These are phyloP conservation scores for Mucor irregularis DNA, from an alignment of 371 early-diverging fungal genomes.

Conservation along the genomic window DNA sequence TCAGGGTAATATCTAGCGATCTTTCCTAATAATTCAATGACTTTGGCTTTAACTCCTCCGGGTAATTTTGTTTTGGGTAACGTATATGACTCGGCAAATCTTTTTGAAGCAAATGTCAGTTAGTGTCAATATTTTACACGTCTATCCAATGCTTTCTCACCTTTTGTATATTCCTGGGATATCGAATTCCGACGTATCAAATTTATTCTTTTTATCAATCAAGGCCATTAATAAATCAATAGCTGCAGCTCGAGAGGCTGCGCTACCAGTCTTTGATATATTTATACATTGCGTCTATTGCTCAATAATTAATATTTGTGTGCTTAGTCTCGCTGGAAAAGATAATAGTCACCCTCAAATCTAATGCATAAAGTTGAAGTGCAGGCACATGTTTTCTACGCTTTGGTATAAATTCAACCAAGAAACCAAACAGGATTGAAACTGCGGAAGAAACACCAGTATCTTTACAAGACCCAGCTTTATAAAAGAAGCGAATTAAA, in stretches of 20 bases:
- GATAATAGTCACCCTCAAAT: constrained; percentile 25
- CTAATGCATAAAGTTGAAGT: constrained; percentile 29
- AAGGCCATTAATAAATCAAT: constrained; percentile 11
- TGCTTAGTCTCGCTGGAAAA: too few relatives aligned
- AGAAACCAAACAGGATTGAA: constrained; percentile 21
- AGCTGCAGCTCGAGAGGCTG: constrained; percentile 1
- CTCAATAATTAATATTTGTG: too few relatives aligned
- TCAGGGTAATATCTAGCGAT: constrained; percentile 42
- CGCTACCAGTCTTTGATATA: background rate
- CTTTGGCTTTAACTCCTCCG: constrained; percentile 42
- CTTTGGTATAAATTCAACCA: constrained; percentile 30
- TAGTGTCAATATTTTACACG: background rate
- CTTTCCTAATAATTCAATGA: constrained; percentile 48
- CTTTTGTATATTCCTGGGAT: constrained; percentile 68
- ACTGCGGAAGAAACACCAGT: constrained; percentile 14
- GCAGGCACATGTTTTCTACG: constrained; percentile 3
- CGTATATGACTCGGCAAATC: constrained; percentile 21
- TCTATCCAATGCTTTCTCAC: constrained; percentile 20
- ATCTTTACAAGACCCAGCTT: background rate
- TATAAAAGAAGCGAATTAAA: constrained; percentile 20
- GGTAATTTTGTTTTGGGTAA: constrained; percentile 4
- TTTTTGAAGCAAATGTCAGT: constrained; percentile 5
- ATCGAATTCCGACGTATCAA: constrained; percentile 28
- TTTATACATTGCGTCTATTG: background rate
- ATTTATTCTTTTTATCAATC: constrained; percentile 4